A percentile compares a stretch with the other conserved stretches of the same genome.
phyloP scores from a whole-genome alignment of 1,139 yeast genomes.

The Nakaseomyces delphensis region DNA sequence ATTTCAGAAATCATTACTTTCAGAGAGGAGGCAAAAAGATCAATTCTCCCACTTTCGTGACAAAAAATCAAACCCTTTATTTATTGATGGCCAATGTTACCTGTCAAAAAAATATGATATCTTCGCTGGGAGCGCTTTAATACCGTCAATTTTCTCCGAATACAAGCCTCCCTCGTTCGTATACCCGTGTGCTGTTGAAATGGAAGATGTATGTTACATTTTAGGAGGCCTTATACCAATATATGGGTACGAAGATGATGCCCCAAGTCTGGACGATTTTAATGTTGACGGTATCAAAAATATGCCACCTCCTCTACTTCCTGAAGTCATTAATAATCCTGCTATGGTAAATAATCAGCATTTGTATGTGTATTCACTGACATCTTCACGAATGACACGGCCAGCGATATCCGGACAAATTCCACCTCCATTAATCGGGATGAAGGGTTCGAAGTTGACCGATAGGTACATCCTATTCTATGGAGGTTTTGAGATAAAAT shows the following conservation, averaged over 20 bases:
- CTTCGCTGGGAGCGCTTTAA: constrained; percentile 10
- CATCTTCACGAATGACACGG: constrained; percentile 31
- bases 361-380: constrained; percentile 30
- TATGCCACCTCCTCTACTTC: constrained; percentile 38
- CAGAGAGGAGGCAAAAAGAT: neutral
- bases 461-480: constrained; percentile 36
- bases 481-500: constrained; percentile 40
- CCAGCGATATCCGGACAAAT: constrained; percentile 28
- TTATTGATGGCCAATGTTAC: constrained; percentile 13
- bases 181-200: constrained; percentile 34
- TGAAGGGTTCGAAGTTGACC: constrained; percentile 34
- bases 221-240: constrained; percentile 37
- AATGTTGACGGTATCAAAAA: constrained; percentile 32
- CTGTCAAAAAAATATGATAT: constrained; percentile 14
- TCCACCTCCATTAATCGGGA: constrained; percentile 38
- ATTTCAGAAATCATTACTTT: constrained; percentile 1
- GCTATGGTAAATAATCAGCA: constrained; percentile 31
- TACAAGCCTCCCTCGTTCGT: constrained; percentile 32
- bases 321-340: constrained; percentile 33
- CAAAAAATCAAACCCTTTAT: constrained; percentile 9
- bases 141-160: constrained; percentile 33
- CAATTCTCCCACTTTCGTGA: constrained; percentile 1
- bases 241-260: constrained; percentile 26
- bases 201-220: constrained; percentile 31
- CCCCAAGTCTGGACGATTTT: constrained; percentile 32